Percentiles rank a stretch among this genome's conserved stretches.
Evolutionary conservation across 352 stramenopile species (phyloP).

Genomic region (Achlya hypogyna): DNA sequence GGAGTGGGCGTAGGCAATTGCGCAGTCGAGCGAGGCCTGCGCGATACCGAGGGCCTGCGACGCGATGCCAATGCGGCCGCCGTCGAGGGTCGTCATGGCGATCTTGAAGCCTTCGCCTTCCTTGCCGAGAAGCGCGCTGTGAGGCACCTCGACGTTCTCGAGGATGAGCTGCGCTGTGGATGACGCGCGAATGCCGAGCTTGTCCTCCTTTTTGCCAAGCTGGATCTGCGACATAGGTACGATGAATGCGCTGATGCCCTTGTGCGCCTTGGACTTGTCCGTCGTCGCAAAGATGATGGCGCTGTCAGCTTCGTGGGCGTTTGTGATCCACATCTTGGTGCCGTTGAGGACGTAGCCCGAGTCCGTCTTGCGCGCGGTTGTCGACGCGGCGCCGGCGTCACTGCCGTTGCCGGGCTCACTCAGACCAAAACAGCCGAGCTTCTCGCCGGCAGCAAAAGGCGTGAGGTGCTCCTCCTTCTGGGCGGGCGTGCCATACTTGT

Average conservation of each 20-base stretch:
- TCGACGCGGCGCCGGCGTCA: conserved; percentile 90
- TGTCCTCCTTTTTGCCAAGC: conserved; percentile 96
- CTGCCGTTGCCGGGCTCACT: conserved; percentile 90
- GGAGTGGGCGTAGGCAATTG: conserved; percentile 91
- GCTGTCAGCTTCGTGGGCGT: conserved; percentile 88
- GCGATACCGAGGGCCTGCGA: conserved; percentile 94
- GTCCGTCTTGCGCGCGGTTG: conserved; percentile 77
- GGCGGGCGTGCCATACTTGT: conserved; percentile 87
- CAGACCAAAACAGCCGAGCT: conserved; percentile 93
- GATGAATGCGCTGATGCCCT: conserved; percentile 95
- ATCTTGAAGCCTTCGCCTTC: conserved; percentile 87
- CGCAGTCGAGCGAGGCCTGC: conserved; percentile 92
- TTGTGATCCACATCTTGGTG: conserved; percentile 96
- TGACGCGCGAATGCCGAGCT: conserved; percentile 94
- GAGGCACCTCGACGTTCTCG: conserved; percentile 89
- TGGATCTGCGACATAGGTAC: conserved; percentile 90
- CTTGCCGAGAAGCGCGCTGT: conserved; percentile 77
- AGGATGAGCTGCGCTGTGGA: conserved; percentile 97
- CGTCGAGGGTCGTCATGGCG: conserved; percentile 36
- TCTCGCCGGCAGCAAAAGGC: conserved; percentile 84
- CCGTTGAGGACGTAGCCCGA: conserved; percentile 93
- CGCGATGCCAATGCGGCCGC: conserved; percentile 88
- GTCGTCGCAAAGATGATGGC: conserved; percentile 97
- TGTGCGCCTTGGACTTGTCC: conserved; percentile 92
- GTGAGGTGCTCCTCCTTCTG: conserved; percentile 82